phyloP scores from a whole-genome alignment of 768 basidiomycete species.

The Daedalea quercina region DNA sequence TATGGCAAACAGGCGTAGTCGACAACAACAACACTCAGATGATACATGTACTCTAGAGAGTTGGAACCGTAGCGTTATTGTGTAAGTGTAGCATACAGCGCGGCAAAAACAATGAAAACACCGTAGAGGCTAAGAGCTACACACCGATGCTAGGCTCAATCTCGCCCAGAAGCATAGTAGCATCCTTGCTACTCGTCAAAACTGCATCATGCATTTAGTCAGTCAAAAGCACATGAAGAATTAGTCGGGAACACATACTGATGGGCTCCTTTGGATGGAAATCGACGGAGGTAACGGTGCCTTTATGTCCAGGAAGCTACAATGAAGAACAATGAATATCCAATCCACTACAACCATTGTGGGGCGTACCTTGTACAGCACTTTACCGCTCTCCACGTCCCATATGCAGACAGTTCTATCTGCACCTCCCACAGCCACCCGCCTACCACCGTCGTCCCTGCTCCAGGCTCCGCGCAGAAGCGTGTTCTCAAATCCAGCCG shows the following conservation, averaged over 20 bases:
- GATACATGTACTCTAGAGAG: no score
- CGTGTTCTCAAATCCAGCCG: conserved; percentile 90
- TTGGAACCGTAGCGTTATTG: no score
- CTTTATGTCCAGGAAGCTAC: conserved; percentile 92
- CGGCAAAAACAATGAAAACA: no score
- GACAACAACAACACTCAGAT: no score
- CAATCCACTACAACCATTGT: background rate
- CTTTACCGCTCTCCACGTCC: conserved; percentile 74
- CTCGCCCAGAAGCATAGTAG: conserved; percentile 88
- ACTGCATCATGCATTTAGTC: conserved; percentile 43
- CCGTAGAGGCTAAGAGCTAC: background rate
- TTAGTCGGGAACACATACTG: conserved; percentile 43
- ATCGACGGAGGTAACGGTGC: conserved; percentile 91
- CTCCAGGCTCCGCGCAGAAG: conserved; percentile 87
- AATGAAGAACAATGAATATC: background rate
- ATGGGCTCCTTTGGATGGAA: conserved; percentile 97
- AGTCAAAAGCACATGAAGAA: conserved; percentile 27
- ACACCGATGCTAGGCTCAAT: conserved; percentile 56
- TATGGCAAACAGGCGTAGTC: no score
- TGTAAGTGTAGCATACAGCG: no score
- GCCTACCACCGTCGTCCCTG: conserved; percentile 71
- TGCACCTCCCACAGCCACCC: conserved; percentile 85
- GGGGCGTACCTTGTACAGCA: conserved; percentile 68
- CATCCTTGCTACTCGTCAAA: conserved; percentile 88
- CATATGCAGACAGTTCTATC: conserved; percentile 83